Evolutionary conservation across 2,329 filamentous ascomycete species (phyloP), one percentile per base, ranked within the genome.

Genomic region (Botrytis elliptica): DNA sequence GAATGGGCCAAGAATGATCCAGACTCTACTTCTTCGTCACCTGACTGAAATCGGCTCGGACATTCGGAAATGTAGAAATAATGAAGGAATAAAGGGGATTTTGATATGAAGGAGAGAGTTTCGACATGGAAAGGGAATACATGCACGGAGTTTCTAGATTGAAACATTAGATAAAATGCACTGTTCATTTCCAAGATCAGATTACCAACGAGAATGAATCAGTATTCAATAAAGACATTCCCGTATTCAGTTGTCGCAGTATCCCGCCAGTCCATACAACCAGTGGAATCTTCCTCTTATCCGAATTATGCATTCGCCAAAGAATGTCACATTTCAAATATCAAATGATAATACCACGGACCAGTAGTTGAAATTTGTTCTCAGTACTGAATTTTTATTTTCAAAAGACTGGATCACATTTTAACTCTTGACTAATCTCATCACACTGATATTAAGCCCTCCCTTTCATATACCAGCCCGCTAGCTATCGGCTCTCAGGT

Each of bases 401-500:
- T 55, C 16, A 14, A 40, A 55, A 29, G 36, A 29, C 42, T 68
- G 16, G 20, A 40, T 57, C 46, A 57, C 46, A 42, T 68, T 57
- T 68, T 42, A 42, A 42, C 3, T 68, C 25, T 68, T 42, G 20
- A 68, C 65, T 68, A 36, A 40, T 68, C 65, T 68, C 49, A 68
- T 68, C 49, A 68, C 46, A 68, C 49, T 57, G 36, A 55, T 68
- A 68, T 68, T 68, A 68, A 68, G 65, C 49, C 65, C 65, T 42
- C 46, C 64, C 25, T 67, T 22, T 25, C 44, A 52, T 67, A 25
- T 42, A 68, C 46, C 46, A 57, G 49, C 65, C 25, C n/a, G 36
- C 49, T 57, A 55, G 65, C 46, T 46, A 40, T 67, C 33, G 36
- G 64, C 64, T n/a, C 46, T 38, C 65, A 68, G 36, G 49, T 29